Conservation (phyloP, 192 early-diverging fungal species). For the Phycomyces nitens region DNA sequence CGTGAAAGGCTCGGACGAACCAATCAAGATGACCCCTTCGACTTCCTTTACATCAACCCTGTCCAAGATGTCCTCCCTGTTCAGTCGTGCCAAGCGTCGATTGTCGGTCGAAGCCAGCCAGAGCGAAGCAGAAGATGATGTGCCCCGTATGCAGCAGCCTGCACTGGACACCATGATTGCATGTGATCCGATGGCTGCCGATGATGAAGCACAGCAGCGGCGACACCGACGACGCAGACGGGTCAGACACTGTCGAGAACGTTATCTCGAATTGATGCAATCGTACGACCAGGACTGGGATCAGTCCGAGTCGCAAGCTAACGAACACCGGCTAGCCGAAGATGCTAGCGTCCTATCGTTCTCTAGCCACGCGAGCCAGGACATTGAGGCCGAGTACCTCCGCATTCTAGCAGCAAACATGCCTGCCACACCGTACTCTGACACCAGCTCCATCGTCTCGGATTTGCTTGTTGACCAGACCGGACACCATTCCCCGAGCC, state of each 20-base stretch:
- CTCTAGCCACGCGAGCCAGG: no score
- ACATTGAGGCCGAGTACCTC: no score
- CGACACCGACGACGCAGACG: conserved; percentile 14
- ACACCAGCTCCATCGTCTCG: no score
- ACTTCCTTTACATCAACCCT: neutral
- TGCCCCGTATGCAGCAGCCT: neutral
- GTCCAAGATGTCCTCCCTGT: neutral
- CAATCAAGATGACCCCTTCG: neutral
- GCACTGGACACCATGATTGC: neutral
- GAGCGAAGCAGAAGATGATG: neutral
- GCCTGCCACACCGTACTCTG: no score
- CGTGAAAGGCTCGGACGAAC: neutral
- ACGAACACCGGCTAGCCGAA: neutral
- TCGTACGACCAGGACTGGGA: neutral
- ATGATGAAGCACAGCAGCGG: neutral
- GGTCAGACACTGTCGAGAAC: conserved; percentile 8
- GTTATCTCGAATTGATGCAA: conserved; percentile 1
- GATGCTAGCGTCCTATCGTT: neutral
- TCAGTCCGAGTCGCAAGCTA: neutral
- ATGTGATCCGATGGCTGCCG: neutral
- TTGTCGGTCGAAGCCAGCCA: neutral
- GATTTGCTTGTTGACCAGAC: no score
- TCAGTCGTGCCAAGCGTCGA: neutral
- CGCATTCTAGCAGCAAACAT: no score
- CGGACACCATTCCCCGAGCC: no score